A percentile compares a stretch with the other conserved stretches of the same genome.
These are phyloP conservation scores for Bipolaris sorokiniana DNA, from an alignment of 2,329 filamentous ascomycete species.

Conservation along the genomic window DNA sequence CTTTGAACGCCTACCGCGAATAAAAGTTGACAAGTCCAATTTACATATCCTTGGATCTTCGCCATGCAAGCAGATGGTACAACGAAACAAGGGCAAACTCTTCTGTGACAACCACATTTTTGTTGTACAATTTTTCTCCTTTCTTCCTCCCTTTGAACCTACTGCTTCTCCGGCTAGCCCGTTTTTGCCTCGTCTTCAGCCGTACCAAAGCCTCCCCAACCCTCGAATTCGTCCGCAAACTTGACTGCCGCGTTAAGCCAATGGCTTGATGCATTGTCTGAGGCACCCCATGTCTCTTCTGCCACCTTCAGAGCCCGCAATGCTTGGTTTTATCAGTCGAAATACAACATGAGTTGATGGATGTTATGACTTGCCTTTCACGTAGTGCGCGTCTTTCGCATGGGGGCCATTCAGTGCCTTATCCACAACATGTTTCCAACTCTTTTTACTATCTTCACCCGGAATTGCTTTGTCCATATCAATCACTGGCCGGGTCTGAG, in stretches of 20 bases:
- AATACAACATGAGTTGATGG: not conserved
- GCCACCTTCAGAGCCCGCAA: constrained; percentile 77
- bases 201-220: constrained; percentile 64
- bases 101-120: not conserved
- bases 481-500: constrained; percentile 74
- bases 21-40: no score
- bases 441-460: constrained; percentile 65
- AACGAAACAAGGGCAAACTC: not conserved
- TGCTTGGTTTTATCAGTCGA: constrained; percentile 52
- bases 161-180: constrained; percentile 28
- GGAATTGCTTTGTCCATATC: constrained; percentile 66
- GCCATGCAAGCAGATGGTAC: not conserved
- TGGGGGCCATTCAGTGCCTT: constrained; percentile 72
- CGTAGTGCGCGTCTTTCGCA: constrained; percentile 78
- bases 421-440: constrained; percentile 78
- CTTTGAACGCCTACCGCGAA: no score
- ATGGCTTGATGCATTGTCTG: constrained; percentile 63
- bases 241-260: constrained; percentile 73
- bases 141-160: not conserved
- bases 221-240: constrained; percentile 75
- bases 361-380: constrained; percentile 68
- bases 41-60: no score
- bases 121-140: not conserved
- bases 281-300: constrained; percentile 70
- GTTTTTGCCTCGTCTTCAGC: constrained; percentile 32